A percentile compares a stretch with the other conserved stretches of the same genome.
These are phyloP conservation scores for Sphaerulina musiva DNA, from an alignment of 2,329 filamentous ascomycete species.

Conservation along the genomic window DNA sequence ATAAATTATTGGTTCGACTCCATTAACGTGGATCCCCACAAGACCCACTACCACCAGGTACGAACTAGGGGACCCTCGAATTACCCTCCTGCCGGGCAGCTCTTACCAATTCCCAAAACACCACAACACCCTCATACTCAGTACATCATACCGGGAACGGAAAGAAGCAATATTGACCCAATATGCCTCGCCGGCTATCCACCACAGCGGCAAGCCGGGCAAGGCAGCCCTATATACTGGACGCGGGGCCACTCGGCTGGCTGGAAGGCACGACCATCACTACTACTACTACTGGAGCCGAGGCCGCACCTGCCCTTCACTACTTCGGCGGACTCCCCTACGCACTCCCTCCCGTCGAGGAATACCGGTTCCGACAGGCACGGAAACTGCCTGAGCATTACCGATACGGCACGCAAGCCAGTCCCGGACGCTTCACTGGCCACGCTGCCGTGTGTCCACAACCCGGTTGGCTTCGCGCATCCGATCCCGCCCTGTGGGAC, in stretches of 20 bases:
- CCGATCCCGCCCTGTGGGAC: conserved; percentile 33
- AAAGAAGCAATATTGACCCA: no score
- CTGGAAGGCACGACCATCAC: conserved; percentile 46
- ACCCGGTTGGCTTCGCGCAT: conserved; percentile 30
- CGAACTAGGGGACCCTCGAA: no score
- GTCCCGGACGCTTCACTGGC: conserved; percentile 43
- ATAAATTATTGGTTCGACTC: no score
- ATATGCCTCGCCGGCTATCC: background rate
- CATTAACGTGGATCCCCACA: no score
- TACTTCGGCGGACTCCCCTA: conserved; percentile 54
- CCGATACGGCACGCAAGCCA: conserved; percentile 45
- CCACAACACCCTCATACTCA: no score
- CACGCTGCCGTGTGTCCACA: conserved; percentile 47
- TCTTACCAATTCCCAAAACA: no score
- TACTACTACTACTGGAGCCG: conserved; percentile 30
- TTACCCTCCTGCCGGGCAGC: no score
- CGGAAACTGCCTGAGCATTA: conserved; percentile 44
- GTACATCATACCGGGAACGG: no score
- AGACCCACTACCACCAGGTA: no score
- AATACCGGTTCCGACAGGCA: conserved; percentile 47
- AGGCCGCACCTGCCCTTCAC: conserved; percentile 36
- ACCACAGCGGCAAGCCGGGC: background rate
- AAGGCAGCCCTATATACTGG: conserved; percentile 26
- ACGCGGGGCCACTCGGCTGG: conserved; percentile 43
- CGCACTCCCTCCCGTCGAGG: conserved; percentile 45